Evolutionary conservation across 2,329 filamentous ascomycete genomes (phyloP).

Genomic region (Penicillium thymicola): DNA sequence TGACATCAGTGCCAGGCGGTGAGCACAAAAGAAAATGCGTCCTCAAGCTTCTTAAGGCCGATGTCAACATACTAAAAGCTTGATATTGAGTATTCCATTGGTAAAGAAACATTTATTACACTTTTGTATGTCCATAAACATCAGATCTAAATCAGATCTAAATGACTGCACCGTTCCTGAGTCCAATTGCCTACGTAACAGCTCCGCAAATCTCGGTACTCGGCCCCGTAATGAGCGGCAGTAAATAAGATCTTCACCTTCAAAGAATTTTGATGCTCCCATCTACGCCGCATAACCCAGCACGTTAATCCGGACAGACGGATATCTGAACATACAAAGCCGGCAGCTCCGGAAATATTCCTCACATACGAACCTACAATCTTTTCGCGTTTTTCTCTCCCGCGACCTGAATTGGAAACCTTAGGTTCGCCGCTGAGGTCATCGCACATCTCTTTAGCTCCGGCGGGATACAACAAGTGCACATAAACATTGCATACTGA

Average conservation of each 20-base stretch:
- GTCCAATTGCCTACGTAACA: background rate
- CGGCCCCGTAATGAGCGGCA: slow-evolving; percentile 1
- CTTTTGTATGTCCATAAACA: background rate
- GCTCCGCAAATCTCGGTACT: slow-evolving; percentile 7
- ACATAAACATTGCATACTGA: background rate
- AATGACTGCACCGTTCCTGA: background rate
- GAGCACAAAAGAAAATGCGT: background rate
- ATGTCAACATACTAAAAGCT: background rate
- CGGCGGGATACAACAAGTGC: background rate
- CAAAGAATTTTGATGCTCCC: slow-evolving; percentile 32
- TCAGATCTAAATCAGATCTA: background rate
- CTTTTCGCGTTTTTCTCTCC: background rate
- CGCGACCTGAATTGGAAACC: background rate
- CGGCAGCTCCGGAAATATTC: background rate
- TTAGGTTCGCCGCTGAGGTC: slow-evolving; percentile 1
- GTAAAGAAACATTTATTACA: background rate
- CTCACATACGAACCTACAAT: background rate
- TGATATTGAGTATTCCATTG: background rate
- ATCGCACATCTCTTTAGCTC: background rate
- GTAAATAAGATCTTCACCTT: slow-evolving; percentile 8
- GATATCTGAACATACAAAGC: slow-evolving; percentile 17
- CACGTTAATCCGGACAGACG: slow-evolving; percentile 29
- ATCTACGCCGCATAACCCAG: slow-evolving; percentile 46
- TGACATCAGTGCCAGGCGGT: slow-evolving; percentile 6
- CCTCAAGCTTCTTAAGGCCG: background rate